Conservation (phyloP, 805 yeast species). For the Teunomyces gatunensis region DNA sequence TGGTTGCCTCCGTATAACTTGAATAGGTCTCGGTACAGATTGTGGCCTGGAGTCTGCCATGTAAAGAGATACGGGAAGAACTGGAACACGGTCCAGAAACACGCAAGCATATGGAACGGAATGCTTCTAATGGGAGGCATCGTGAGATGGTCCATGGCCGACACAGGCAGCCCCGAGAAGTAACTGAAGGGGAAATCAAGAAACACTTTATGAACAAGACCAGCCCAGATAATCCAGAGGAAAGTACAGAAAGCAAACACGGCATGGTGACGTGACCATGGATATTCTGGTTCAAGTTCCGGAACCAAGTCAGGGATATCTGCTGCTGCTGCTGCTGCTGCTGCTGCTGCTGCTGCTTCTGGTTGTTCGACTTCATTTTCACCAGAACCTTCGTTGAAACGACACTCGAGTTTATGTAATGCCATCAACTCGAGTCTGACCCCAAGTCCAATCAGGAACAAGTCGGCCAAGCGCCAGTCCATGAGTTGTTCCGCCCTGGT, state of each 20-base stretch:
- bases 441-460: slow-evolving; percentile 19
- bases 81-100: slow-evolving; percentile 21
- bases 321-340: background rate
- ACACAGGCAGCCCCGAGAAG: background rate
- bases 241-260: background rate
- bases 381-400: background rate
- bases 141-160: background rate
- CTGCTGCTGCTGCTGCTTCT: background rate
- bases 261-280: background rate
- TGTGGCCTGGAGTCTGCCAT: background rate
- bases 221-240: slow-evolving; percentile 19
- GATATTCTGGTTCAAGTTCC: background rate
- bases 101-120: slow-evolving; percentile 15
- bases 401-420: slow-evolving; percentile 3
- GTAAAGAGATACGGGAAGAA: slow-evolving; percentile 3
- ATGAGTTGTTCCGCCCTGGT: background rate
- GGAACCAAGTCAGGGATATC: background rate
- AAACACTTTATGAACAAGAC: slow-evolving; percentile 18
- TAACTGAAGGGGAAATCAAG: slow-evolving; percentile 20
- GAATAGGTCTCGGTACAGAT: background rate
- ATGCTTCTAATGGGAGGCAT: slow-evolving; percentile 1
- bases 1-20: background rate
- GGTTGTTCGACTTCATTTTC: background rate
- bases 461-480: slow-evolving; percentile 22
- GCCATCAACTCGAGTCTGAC: slow-evolving; percentile 11